phyloP scores from a whole-genome alignment of 148 eudicot genomes.

The Chenopodium album region DNA sequence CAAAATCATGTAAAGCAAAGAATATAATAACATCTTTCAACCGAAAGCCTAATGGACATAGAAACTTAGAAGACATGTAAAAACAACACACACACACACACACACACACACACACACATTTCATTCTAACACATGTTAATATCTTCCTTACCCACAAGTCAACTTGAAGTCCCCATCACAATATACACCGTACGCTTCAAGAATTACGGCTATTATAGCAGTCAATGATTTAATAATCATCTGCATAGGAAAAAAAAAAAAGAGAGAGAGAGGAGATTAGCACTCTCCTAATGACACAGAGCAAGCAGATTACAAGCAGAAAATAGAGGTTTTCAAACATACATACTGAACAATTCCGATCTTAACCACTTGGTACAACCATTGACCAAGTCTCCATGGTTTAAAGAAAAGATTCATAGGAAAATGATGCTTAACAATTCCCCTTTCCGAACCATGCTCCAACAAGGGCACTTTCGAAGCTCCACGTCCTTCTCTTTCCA shows the following conservation, averaged over 20 bases:
- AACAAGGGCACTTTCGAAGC: conserved; percentile 64
- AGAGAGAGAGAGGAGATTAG: not conserved
- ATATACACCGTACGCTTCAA: conserved; percentile 78
- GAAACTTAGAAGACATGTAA: too few relatives aligned
- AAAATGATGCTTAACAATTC: conserved; percentile 80
- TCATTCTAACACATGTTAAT: not conserved
- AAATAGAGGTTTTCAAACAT: conserved; percentile 41
- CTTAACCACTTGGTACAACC: conserved; percentile 95
- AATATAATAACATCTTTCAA: not conserved
- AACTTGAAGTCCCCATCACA: conserved; percentile 96
- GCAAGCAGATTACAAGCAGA: conserved; percentile 14
- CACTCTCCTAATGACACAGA: conserved; percentile 16
- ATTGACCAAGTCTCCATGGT: conserved; percentile 84
- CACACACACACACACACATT: not conserved
- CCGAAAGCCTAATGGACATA: not conserved
- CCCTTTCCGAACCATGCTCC: conserved; percentile 73
- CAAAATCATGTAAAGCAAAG: not conserved
- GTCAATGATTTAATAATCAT: conserved; percentile 95
- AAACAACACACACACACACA: not conserved
- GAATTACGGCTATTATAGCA: conserved; percentile 82
- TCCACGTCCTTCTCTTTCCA: conserved; percentile 90
- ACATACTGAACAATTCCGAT: conserved; percentile 98
- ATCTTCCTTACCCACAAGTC: conserved; percentile 73
- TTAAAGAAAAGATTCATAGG: conserved; percentile 76
- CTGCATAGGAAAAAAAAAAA: conserved; percentile 38